phyloP scores from a whole-genome alignment of 164 flowering plant genomes.

The Magnolia kwangsiensis region DNA sequence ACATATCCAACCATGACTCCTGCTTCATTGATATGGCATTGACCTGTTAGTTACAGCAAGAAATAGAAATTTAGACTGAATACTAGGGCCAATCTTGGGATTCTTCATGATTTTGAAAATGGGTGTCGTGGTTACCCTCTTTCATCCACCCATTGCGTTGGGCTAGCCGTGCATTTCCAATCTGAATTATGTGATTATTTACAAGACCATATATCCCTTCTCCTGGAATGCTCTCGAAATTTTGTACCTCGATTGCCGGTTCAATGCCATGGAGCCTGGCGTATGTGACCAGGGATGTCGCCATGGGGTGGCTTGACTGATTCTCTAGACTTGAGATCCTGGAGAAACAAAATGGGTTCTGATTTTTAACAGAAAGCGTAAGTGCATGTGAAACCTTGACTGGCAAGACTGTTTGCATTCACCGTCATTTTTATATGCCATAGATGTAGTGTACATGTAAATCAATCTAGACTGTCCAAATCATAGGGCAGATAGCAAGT shows the following conservation, averaged over 20 bases:
- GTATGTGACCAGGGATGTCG: neutral
- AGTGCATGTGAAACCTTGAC: neutral
- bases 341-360: neutral
- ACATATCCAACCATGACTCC: neutral
- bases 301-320: constrained; percentile 1
- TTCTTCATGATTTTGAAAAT: neutral
- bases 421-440: no score
- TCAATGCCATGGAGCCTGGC: neutral
- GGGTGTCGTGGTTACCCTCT: neutral
- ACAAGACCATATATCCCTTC: neutral
- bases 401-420: neutral
- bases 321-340: neutral
- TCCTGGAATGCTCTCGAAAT: neutral
- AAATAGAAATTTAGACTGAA: neutral
- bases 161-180: neutral
- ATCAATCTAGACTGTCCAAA: neutral
- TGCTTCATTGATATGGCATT: neutral
- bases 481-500: neutral
- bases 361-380: neutral
- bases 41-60: neutral
- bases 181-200: neutral
- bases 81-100: neutral
- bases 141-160: neutral
- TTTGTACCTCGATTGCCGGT: neutral
- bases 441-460: neutral